Base-by-base conservation (phyloP, 140 eudicot genomes). In the Erigeron philadelphicus region DNA sequence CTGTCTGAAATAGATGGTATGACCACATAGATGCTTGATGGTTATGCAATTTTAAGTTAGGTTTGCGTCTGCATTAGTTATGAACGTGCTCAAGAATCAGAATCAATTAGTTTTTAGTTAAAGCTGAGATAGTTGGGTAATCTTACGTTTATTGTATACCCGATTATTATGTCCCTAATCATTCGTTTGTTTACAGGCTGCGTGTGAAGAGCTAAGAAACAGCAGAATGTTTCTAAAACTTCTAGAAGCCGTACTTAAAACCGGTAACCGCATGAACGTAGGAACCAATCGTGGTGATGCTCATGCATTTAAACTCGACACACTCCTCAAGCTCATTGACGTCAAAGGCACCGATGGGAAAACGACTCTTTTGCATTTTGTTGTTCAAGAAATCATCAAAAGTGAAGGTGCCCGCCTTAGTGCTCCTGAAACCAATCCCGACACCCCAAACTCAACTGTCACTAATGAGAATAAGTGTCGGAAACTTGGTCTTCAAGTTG, bases 221-320 rank as follows among this genome's bases (percentile, higher is more conserved):
- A 93, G 94, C 83, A 81, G 99, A 57, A 89, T 89, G 99, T 93
- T 93, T 67, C 70, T 93, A 43, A 93, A 93, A 76, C 97, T 93
- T 67, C 82, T 93, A 61, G 99, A 93, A 85, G 97, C 99, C 6
- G 97, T 93, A 45, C 79, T 93, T 23, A 93, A 93, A 76, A 93
- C 99, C 2, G 99, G 99, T 23, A 93, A 93, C 84, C 95, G 99
- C n/a, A 93, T 93, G 99, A 93, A 93, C 53, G 97, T 89, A 5
- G 82, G 82, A 38, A 78, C 82, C 44, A 78, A 78, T 49, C 75
- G 82, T n/a, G 82, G 82, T 0, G 82, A 78, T 23, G 82, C 82
- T 5, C 82, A 78, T n/a, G 82, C 82, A 3, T 78, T 78, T 61
- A 78, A 78, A 52, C 79, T 78, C 54, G 82, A 78, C 79, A 78